Evolutionary conservation across 352 stramenopile species (phyloP).

Genomic region (Pythium scleroteichum): DNA sequence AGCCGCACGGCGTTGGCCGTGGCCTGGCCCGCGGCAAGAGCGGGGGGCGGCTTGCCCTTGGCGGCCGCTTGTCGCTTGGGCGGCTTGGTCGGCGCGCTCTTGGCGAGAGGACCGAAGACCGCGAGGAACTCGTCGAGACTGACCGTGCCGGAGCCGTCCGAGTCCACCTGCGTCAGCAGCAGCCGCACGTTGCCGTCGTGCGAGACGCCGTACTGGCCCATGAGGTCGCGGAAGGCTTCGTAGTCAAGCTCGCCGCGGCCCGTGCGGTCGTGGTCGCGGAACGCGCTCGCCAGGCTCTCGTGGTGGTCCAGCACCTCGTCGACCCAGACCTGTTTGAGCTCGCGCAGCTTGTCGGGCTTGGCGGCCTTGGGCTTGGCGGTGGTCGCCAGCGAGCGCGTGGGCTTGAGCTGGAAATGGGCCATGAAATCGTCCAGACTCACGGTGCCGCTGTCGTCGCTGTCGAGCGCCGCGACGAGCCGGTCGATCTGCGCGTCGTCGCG

Average conservation of each 20-base stretch:
- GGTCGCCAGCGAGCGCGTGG: constrained; percentile 4
- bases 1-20: constrained; percentile 33
- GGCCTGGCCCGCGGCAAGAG: constrained; percentile 16
- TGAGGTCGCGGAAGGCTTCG: constrained; percentile 57
- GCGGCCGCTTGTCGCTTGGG: constrained; percentile 1
- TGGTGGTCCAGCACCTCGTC: constrained; percentile 41
- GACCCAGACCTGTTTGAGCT: constrained; percentile 60
- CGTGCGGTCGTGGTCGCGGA: constrained; percentile 42
- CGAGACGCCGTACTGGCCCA: constrained; percentile 53
- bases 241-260: constrained; percentile 45
- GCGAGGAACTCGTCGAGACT: constrained; percentile 56
- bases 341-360: constrained; percentile 31
- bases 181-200: constrained; percentile 49
- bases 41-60: not conserved
- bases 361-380: constrained; percentile 12
- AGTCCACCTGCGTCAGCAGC: constrained; percentile 47
- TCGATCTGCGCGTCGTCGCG: constrained; percentile 39
- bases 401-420: constrained; percentile 32
- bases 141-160: constrained; percentile 48
- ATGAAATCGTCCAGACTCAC: constrained; percentile 52
- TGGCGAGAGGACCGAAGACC: constrained; percentile 41
- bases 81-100: constrained; percentile 4
- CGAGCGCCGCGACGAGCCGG: constrained; percentile 39
- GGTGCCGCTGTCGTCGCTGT: constrained; percentile 37
- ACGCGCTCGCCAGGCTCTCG: constrained; percentile 46